Conservation (phyloP, 2,329 filamentous ascomycete genomes). For the Rutstroemia sp. region DNA sequence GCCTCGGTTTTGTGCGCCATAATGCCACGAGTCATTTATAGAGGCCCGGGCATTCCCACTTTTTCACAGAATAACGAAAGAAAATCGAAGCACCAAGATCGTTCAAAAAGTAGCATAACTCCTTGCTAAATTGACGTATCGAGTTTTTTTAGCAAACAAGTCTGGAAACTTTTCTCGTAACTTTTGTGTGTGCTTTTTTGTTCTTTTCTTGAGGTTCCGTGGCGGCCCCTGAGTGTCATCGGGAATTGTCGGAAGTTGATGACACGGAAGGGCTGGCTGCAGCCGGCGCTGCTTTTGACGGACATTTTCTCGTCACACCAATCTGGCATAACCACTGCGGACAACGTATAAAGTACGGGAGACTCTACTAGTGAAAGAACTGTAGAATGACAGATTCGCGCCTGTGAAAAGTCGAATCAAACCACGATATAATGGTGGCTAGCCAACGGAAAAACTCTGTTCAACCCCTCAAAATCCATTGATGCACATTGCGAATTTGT, state of each 20-base stretch:
- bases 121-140: not conserved
- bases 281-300: not conserved
- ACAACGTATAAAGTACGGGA: too few species aligned
- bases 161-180: not conserved
- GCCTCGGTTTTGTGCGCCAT: not conserved
- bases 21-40: slow-evolving; percentile 5
- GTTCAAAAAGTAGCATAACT: not conserved
- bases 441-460: not conserved
- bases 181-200: not conserved
- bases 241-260: slow-evolving; percentile 1
- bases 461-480: not conserved
- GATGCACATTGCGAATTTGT: not conserved
- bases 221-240: not conserved
- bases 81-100: not conserved
- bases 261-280: not conserved
- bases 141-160: not conserved
- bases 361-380: too few species aligned
- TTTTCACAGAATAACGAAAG: not conserved
- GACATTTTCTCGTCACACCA: not conserved
- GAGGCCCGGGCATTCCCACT: not conserved
- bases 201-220: not conserved
- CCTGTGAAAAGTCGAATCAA: too few species aligned
- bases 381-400: too few species aligned
- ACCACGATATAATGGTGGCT: not conserved
- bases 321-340: not conserved